Percentiles rank a stretch among this genome's conserved stretches.
Evolutionary conservation across 148 eudicot genomes (phyloP).

Genomic region (Vaccinium macrocarpon): DNA sequence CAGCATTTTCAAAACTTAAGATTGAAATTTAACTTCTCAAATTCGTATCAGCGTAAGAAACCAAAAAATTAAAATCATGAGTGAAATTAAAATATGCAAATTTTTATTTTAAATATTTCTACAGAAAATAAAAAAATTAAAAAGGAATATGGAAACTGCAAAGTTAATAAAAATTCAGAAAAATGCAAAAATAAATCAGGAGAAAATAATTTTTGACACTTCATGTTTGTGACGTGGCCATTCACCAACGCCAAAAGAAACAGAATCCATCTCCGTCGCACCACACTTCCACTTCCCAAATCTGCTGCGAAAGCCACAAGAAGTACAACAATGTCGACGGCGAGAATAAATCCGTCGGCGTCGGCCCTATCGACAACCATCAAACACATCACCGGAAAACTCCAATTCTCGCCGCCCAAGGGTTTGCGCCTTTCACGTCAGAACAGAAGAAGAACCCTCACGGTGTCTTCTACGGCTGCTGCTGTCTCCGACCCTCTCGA

Average conservation of each 20-base stretch:
- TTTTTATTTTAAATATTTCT: no score
- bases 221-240: conserved; percentile 4
- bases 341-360: conserved; percentile 43
- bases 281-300: background rate
- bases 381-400: conserved; percentile 30
- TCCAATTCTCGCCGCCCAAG: conserved; percentile 16
- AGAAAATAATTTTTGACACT: background rate
- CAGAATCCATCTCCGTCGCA: background rate
- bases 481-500: conserved; percentile 50
- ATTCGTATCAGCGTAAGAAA: no score
- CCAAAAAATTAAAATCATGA: background rate
- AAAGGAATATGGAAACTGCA: no score
- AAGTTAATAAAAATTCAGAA: no score
- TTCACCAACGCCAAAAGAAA: background rate
- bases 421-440: conserved; percentile 6
- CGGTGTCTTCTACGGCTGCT: conserved; percentile 33
- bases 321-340: conserved; percentile 40
- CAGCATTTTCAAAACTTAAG: no score
- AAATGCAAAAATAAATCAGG: no score
- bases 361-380: conserved; percentile 42
- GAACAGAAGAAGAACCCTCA: conserved; percentile 18
- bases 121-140: no score
- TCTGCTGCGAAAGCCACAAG: background rate
- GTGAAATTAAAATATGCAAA: no score
- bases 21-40: no score